Evolutionary conservation across 164 flowering plant genomes (phyloP), one percentile per base, ranked within the genome.

Genomic region (Cinnamomum chago): DNA sequence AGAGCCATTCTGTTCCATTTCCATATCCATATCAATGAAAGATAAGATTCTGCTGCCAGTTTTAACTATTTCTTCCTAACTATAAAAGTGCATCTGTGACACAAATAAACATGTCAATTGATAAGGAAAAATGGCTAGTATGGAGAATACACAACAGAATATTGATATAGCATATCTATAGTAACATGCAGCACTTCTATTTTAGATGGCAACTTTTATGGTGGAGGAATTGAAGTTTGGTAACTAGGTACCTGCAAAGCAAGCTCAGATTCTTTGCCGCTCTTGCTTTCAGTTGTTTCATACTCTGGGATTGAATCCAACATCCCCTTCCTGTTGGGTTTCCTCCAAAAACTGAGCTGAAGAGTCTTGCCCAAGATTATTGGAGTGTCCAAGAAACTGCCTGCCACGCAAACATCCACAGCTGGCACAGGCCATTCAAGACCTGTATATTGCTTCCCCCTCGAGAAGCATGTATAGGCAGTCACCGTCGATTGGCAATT

Each of bases 351-450:
- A 81, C 72, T 72, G 71, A 88, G 88, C 74, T 92, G 89, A 82
- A 90, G 40, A 67, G 93, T 87, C 76, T 89, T 90, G 47, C 92
- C 88, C 78, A 94, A 87, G 70, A 94, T 90, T 77, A 90, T 86
- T 1, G 98, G 98, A 33, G 78, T 78, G 30, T 93, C 92, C 3
- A 86, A 80, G 76, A 88, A 92, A 79, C 88, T 79, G 51, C 98
- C 97, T 0, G 98, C 90, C 66, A 92, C 82, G 79, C 85, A 94
- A 75, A 94, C 97, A 82, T 92, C 98, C 73, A 92, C 85, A 6
- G 81, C 82, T 22, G 95, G 94, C n/a, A 82, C 77, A 20, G 75
- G 70, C 25, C 73, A 79, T 74, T 92, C 97, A 35, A 82, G 68
- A 52, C 88, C 79, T 35, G 33, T 52, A 66, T 50, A 35, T 35